A percentile compares a stretch with the other conserved stretches of the same genome.
Conservation (phyloP, 176 grass and related monocot genomes). For the Musa beccarii region DNA sequence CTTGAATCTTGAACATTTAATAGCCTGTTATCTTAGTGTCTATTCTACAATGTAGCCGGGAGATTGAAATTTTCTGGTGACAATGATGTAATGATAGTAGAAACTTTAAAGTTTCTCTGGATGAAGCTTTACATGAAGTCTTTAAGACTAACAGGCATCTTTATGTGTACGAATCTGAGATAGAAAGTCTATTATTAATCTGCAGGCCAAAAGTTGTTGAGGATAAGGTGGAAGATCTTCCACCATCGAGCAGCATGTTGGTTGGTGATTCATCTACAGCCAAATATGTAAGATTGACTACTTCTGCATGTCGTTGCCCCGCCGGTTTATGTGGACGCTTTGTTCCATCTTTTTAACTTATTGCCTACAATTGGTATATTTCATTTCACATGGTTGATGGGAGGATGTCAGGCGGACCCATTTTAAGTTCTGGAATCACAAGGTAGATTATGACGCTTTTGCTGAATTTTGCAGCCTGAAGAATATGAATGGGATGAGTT, state of each 20-base stretch:
- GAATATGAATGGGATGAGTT: constrained; percentile 99
- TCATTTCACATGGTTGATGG: not conserved
- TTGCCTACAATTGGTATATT: not conserved
- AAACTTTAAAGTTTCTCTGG: not conserved
- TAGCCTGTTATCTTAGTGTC: constrained; percentile 28
- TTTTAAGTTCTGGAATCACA: not conserved
- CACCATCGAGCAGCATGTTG: constrained; percentile 35
- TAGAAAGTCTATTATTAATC: constrained; percentile 3
- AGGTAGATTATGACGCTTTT: not conserved
- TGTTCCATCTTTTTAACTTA: not conserved
- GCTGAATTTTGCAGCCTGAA: constrained; percentile 55
- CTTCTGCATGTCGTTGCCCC: not conserved
- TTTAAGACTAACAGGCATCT: not conserved
- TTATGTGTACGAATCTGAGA: not conserved
- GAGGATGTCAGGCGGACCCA: constrained; percentile 23
- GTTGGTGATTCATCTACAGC: constrained; percentile 43
- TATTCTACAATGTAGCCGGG: not conserved
- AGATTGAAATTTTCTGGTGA: not conserved
- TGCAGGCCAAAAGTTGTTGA: constrained; percentile 70
- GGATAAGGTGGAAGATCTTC: constrained; percentile 47
- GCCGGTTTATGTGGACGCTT: not conserved
- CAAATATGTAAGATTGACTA: constrained; percentile 62
- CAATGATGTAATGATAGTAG: not conserved
- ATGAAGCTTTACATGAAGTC: not conserved
- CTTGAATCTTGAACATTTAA: constrained; percentile 27